Percentiles rank a stretch among this genome's conserved stretches.
phyloP scores from a whole-genome alignment of 1,139 yeast species.

The Yamadazyma taylorii region DNA sequence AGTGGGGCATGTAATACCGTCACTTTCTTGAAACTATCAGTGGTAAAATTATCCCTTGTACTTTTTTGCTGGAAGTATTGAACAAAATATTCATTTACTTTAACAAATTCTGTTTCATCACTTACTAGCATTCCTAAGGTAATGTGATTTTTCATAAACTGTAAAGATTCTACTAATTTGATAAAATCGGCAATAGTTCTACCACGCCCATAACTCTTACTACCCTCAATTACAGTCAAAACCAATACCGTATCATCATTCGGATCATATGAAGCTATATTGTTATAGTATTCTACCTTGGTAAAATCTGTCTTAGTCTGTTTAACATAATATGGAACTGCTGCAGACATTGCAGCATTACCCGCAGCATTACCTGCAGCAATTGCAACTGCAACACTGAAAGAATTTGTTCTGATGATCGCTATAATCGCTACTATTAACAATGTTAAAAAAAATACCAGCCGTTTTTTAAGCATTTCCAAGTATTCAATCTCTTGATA shows the following conservation, averaged over 20 bases:
- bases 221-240: slow-evolving; percentile 25
- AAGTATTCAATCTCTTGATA: too few species aligned
- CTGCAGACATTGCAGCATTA: too few species aligned
- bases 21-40: slow-evolving; percentile 18
- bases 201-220: slow-evolving; percentile 29
- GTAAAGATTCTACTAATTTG: slow-evolving; percentile 20
- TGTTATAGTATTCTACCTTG: slow-evolving; percentile 13
- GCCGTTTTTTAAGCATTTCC: too few species aligned
- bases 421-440: too few species aligned
- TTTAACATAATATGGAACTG: neutral
- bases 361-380: too few species aligned
- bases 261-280: slow-evolving; percentile 9
- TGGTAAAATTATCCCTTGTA: neutral
- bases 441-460: too few species aligned
- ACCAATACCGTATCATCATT: slow-evolving; percentile 22
- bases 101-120: slow-evolving; percentile 23
- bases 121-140: slow-evolving; percentile 34
- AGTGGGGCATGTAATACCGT: slow-evolving; percentile 35
- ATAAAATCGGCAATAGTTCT: slow-evolving; percentile 26
- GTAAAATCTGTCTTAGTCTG: slow-evolving; percentile 4
- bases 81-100: slow-evolving; percentile 19
- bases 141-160: slow-evolving; percentile 18
- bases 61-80: slow-evolving; percentile 12
- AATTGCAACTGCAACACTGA: too few species aligned
- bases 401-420: too few species aligned